Evolutionary conservation across 2,329 filamentous ascomycete genomes (phyloP).

Genomic region (Pseudofabraea citricarpa): DNA sequence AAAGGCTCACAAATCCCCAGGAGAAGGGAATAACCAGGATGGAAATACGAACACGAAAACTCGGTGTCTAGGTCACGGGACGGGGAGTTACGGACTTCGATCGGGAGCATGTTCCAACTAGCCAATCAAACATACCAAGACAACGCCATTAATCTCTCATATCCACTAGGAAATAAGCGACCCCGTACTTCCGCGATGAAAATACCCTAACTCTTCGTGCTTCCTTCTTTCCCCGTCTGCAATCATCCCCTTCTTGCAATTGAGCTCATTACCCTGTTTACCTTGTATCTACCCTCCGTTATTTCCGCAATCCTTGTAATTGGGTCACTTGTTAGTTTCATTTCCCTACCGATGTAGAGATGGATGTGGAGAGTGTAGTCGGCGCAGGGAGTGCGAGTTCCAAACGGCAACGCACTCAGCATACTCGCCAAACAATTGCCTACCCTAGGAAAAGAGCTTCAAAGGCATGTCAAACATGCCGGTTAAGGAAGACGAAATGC

Average conservation of each 20-base stretch:
- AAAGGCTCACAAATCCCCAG: too few species aligned
- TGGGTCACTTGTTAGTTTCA: neutral
- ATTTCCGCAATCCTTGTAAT: neutral
- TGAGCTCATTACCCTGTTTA: neutral
- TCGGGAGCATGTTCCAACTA: too few species aligned
- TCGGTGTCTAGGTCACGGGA: neutral
- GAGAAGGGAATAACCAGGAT: too few species aligned
- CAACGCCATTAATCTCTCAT: too few species aligned
- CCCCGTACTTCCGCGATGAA: neutral
- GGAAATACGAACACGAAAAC: too few species aligned
- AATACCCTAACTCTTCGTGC: neutral
- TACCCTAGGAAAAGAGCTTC: neutral
- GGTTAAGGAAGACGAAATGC: neutral
- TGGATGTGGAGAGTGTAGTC: neutral
- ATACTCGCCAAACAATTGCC: neutral
- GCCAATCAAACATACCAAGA: too few species aligned
- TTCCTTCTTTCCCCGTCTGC: neutral
- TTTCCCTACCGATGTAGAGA: neutral
- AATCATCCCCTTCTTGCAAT: neutral
- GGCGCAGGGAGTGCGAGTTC: neutral
- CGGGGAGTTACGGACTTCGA: neutral
- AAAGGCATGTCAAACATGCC: neutral
- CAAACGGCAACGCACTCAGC: neutral
- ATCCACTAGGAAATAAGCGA: too few species aligned
- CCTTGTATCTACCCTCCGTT: neutral